Conservation (phyloP, 371 early-diverging fungal genomes). For the Mortierella sp. region DNA sequence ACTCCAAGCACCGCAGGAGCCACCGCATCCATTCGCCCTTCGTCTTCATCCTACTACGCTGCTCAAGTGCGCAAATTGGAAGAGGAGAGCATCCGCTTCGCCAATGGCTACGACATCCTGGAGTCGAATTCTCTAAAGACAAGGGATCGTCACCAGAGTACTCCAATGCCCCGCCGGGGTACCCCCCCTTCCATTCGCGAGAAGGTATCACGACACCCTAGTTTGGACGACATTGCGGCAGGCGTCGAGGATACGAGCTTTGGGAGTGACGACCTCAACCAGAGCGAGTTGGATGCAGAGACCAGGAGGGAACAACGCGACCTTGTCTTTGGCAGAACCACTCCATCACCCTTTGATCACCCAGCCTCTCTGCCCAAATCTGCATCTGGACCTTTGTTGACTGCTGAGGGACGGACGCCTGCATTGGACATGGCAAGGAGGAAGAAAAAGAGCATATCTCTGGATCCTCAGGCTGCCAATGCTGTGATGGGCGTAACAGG, state of each 20-base stretch:
- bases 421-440: conserved; percentile 33
- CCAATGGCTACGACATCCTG: conserved; percentile 38
- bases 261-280: conserved; percentile 19
- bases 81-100: conserved; percentile 52
- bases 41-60: conserved; percentile 44
- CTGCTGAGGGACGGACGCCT: conserved; percentile 14
- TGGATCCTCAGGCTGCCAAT: conserved; percentile 54
- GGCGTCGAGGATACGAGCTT: conserved; percentile 24
- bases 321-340: conserved; percentile 34
- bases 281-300: conserved; percentile 18
- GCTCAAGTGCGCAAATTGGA: conserved; percentile 51
- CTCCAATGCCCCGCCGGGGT: conserved; percentile 22
- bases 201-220: conserved; percentile 23
- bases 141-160: conserved; percentile 49
- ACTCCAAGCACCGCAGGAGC: conserved; percentile 30
- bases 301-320: conserved; percentile 31
- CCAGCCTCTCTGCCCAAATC: conserved; percentile 31
- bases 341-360: conserved; percentile 23
- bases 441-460: conserved; percentile 54
- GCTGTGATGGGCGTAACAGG: conserved; percentile 26
- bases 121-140: conserved; percentile 15
- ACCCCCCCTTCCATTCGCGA: conserved; percentile 18
- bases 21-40: conserved; percentile 48
- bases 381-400: conserved; percentile 28
- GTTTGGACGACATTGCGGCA: conserved; percentile 26